Conservation (phyloP, 2,329 filamentous ascomycete species). For the Mycogone perniciosa region DNA sequence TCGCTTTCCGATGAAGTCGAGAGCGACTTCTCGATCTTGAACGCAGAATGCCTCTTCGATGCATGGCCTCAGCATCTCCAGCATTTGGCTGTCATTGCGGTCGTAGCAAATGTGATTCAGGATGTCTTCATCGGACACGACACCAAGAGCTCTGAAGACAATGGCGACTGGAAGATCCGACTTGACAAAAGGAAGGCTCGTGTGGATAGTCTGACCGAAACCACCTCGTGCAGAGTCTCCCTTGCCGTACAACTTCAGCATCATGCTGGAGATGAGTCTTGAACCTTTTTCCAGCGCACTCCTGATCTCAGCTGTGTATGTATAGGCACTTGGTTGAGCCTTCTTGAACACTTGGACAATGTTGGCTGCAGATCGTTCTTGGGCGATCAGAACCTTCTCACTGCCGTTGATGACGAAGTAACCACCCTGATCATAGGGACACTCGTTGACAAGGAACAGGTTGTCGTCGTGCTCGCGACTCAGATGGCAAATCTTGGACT, state of each 20-base stretch:
- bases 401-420: slow-evolving; percentile 99
- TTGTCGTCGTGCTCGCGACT: slow-evolving; percentile 77
- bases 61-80: slow-evolving; percentile 95
- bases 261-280: slow-evolving; percentile 84
- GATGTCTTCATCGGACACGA: slow-evolving; percentile 97
- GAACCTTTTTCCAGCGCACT: slow-evolving; percentile 96
- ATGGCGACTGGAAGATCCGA: slow-evolving; percentile 88
- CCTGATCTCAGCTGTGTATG: slow-evolving; percentile 91
- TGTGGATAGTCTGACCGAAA: slow-evolving; percentile 82
- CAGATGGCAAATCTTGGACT: slow-evolving; percentile 90
- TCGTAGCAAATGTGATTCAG: slow-evolving; percentile 97
- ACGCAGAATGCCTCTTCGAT: slow-evolving; percentile 96
- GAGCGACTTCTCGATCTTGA: slow-evolving; percentile 86
- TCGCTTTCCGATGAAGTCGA: slow-evolving; percentile 94
- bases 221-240: slow-evolving; percentile 70
- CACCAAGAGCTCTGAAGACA: slow-evolving; percentile 89
- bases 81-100: slow-evolving; percentile 89
- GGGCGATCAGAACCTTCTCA: slow-evolving; percentile 96
- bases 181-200: slow-evolving; percentile 90
- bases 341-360: slow-evolving; percentile 99
- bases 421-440: slow-evolving; percentile 94
- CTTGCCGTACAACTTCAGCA: slow-evolving; percentile 84
- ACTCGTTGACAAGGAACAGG: slow-evolving; percentile 89
- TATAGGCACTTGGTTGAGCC: slow-evolving; percentile 82
- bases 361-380: slow-evolving; percentile 95